A percentile compares a stretch with the other conserved stretches of the same genome.
phyloP scores from a whole-genome alignment of 202 grass and related monocot genomes.

The Zoysia matrella region DNA sequence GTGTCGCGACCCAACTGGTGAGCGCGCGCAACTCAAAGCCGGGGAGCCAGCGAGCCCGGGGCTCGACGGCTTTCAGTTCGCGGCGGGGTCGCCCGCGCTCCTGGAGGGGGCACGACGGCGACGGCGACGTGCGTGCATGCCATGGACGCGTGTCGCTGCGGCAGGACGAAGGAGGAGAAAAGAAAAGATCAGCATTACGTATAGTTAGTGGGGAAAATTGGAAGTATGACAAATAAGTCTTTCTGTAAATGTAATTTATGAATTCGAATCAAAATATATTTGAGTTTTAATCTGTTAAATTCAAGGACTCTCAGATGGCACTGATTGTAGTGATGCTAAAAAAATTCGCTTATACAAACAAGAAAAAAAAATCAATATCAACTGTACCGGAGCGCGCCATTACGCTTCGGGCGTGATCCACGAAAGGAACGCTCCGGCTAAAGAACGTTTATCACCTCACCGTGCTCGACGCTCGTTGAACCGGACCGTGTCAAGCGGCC shows the following conservation, averaged over 20 bases:
- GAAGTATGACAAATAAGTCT: too few species aligned
- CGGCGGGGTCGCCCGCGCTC: constrained; percentile 3
- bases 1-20: neutral
- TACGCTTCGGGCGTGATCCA: neutral
- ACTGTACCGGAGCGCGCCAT: too few species aligned
- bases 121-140: constrained; percentile 2
- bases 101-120: neutral
- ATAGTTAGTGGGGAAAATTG: too few species aligned
- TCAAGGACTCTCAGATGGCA: too few species aligned
- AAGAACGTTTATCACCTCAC: constrained; percentile 12
- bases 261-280: too few species aligned
- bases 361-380: too few species aligned
- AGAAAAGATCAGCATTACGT: too few species aligned
- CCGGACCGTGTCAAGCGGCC: neutral
- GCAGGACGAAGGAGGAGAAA: too few species aligned
- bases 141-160: constrained; percentile 24
- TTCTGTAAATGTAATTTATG: too few species aligned
- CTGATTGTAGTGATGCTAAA: too few species aligned
- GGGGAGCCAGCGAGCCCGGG: neutral
- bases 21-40: constrained; percentile 23
- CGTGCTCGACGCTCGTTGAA: neutral
- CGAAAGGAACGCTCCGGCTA: neutral
- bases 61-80: constrained; percentile 27
- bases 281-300: too few species aligned
- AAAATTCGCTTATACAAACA: too few species aligned